phyloP scores from a whole-genome alignment of 768 basidiomycete species.

The Pisolithus marmoratus region DNA sequence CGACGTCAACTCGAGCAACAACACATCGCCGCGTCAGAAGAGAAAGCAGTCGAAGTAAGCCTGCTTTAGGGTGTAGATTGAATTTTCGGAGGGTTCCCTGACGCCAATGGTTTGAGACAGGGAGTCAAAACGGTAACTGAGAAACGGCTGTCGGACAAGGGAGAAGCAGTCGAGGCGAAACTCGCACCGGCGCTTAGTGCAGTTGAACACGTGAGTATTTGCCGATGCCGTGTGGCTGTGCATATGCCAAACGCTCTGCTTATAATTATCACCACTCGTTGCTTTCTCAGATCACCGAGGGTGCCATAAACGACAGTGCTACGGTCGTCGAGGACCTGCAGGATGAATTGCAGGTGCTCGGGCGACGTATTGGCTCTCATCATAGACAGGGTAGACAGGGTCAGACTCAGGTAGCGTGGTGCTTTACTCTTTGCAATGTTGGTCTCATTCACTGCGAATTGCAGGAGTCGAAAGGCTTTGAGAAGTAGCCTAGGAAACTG shows the following conservation, averaged over 20 bases:
- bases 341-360: not conserved
- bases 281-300: conserved; percentile 6
- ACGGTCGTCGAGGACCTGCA: not conserved
- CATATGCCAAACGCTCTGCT: too few species aligned
- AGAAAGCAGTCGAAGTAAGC: conserved; percentile 8
- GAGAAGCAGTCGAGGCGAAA: conserved; percentile 6
- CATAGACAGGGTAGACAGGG: too few species aligned
- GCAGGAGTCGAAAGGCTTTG: too few species aligned
- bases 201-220: conserved; percentile 8
- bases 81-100: too few species aligned
- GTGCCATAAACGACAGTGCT: conserved; percentile 3
- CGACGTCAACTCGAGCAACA: conserved; percentile 16
- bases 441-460: too few species aligned
- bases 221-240: not conserved
- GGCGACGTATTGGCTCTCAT: not conserved
- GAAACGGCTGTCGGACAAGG: not conserved
- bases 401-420: too few species aligned
- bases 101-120: not conserved
- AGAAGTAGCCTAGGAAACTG: too few species aligned
- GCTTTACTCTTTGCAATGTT: too few species aligned
- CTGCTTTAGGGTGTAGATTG: not conserved
- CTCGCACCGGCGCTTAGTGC: conserved; percentile 9
- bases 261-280: not conserved
- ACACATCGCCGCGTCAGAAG: conserved; percentile 3
- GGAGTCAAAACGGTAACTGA: not conserved